phyloP scores from a whole-genome alignment of 768 basidiomycete species.

The Collybia sp. region DNA sequence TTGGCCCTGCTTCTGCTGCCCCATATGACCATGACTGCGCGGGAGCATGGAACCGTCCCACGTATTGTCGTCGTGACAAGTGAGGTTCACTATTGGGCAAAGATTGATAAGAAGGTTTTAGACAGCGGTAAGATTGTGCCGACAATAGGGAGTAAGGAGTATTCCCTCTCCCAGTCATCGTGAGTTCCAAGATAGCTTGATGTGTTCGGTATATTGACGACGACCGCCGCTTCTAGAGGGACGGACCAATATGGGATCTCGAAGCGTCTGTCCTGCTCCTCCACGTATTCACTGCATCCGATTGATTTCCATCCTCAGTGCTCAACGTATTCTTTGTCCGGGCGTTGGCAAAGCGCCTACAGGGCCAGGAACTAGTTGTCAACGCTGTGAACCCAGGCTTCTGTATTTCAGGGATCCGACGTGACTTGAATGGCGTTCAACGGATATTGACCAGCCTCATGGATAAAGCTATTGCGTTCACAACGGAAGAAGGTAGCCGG shows the following conservation, averaged over 20 bases:
- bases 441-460: constrained; percentile 15
- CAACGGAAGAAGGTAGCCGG: constrained; percentile 30
- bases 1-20: constrained; percentile 40
- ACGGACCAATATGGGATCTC: constrained; percentile 25
- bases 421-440: constrained; percentile 15
- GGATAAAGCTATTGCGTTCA: constrained; percentile 26
- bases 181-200: constrained; percentile 8
- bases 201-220: not conserved
- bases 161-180: constrained; percentile 14
- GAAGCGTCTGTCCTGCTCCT: constrained; percentile 23
- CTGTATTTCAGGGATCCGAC: constrained; percentile 30
- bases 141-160: constrained; percentile 24
- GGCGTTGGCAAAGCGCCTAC: constrained; percentile 24
- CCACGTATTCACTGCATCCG: not conserved
- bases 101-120: constrained; percentile 17
- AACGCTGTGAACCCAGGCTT: constrained; percentile 37
- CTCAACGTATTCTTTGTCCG: constrained; percentile 35
- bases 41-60: constrained; percentile 21
- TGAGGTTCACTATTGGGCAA: constrained; percentile 30
- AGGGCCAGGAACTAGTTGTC: constrained; percentile 22
- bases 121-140: constrained; percentile 22
- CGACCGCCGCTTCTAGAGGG: constrained; percentile 2
- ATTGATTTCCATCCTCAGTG: constrained; percentile 18
- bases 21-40: constrained; percentile 30
- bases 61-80: constrained; percentile 39